Evolutionary conservation across 805 yeast species (phyloP), one percentile per base, ranked within the genome.

Genomic region (Limtongia smithiae): DNA sequence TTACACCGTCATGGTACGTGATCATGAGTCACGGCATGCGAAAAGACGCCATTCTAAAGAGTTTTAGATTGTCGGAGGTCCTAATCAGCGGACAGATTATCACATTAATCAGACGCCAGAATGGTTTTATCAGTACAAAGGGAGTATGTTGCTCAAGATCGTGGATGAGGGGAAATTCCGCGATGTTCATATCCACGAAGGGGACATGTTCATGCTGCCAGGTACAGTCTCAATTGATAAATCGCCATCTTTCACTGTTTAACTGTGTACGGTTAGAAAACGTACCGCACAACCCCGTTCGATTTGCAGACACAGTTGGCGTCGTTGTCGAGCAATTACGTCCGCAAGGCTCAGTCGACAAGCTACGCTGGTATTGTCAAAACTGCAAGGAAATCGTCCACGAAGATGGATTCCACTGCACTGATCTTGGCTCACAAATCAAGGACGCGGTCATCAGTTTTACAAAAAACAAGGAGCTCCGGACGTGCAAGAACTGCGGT

Each of bases 71-170:
- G 95, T 90, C 1, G 97, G 97, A 14, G 97, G 97, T 0, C 97
- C 97, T 3, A 90, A 90, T 65, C 95, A 83, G 62, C 74, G 97
- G 50, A 89, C 95, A 0, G 97, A 90, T 65, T 90, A 87, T 65
- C 97, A 90, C 63, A 79, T 90, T 41, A 90, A 90, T 63, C 94
- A 87, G 60, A 90, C 97, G 0, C 96, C 97, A 0, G 97, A 90
- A 62, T 90, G 88, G 79, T 90, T 90, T 66, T 81, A 83, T 68
- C 91, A 85, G 74, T 78, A 83, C 65, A 86, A 86, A 66, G 97
- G 97, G 1, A 72, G 21, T 22, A 89, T 90, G 95, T 76, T 85
- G 18, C 72, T 90, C 54, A 81, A 80, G 54, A 95, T 90, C 1
- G 95, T 89, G 1, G 88, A 83, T 51, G 81, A 79, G 28, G 91